phyloP scores from a whole-genome alignment of 2,329 filamentous ascomycete species.

The Fusarium pseudoanthophilum region DNA sequence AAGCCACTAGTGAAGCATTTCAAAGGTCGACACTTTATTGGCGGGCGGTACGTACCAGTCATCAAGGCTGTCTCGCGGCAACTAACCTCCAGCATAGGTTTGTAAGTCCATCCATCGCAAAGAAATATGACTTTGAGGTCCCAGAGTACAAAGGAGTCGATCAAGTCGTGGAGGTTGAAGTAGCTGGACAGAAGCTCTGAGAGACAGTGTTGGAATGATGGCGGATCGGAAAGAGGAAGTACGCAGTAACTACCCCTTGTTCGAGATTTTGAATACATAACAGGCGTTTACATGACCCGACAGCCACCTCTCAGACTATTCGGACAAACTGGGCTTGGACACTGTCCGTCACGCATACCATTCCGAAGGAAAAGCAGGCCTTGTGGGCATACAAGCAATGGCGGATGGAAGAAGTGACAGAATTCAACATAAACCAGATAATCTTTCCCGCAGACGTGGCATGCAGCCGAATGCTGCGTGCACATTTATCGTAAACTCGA shows the following conservation, averaged over 20 bases:
- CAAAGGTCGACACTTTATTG: constrained; percentile 88
- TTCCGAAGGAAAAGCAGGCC: constrained; percentile 54
- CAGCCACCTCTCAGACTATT: constrained; percentile 68
- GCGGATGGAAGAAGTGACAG: constrained; percentile 62
- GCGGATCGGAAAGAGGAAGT: constrained; percentile 10
- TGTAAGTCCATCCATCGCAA: constrained; percentile 78
- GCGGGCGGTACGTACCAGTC: constrained; percentile 72
- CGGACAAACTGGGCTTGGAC: constrained; percentile 69
- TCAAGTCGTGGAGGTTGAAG: constrained; percentile 82
- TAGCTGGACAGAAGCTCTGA: constrained; percentile 64
- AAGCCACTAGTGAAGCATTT: constrained; percentile 91
- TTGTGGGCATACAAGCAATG: constrained; percentile 58
- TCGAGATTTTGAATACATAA: constrained; percentile 15
- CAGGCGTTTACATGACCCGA: constrained; percentile 59
- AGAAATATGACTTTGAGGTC: constrained; percentile 87
- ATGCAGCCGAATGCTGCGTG: constrained; percentile 65
- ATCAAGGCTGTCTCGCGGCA: neutral
- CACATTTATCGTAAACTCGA: constrained; percentile 64
- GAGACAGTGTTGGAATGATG: neutral
- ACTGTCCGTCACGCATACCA: constrained; percentile 64
- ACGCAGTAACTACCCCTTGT: constrained; percentile 4
- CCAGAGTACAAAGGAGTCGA: constrained; percentile 87
- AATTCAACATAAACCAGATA: constrained; percentile 69
- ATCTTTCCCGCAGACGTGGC: constrained; percentile 69
- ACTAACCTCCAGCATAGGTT: constrained; percentile 66